phyloP scores from a whole-genome alignment of 1,284 basidiomycete genomes.

The Leccinum insigne region DNA sequence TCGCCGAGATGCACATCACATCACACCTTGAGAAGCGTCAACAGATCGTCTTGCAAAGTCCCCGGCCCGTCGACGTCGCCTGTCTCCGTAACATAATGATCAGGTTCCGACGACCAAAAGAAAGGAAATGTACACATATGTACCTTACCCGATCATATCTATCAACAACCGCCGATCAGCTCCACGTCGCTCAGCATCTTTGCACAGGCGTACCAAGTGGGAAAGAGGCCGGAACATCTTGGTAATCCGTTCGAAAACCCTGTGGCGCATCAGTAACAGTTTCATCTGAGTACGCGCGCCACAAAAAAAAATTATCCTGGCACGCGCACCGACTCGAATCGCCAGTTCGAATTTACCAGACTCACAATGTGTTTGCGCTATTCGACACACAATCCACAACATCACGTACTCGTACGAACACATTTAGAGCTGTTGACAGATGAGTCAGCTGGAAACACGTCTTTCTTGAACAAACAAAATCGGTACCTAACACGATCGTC shows the following conservation, averaged over 20 bases:
- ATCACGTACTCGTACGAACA: conserved; percentile 71
- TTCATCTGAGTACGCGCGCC: neutral
- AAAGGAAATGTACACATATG: conserved; percentile 15
- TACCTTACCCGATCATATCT: conserved; percentile 82
- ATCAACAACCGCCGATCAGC: conserved; percentile 64
- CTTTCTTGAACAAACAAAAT: no score
- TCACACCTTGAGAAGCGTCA: no score
- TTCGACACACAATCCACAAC: no score
- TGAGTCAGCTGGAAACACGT: neutral
- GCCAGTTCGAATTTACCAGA: no score
- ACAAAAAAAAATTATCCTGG: no score
- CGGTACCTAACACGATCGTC: no score
- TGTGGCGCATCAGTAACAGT: conserved; percentile 30
- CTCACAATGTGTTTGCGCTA: no score
- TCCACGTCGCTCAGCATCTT: conserved; percentile 76
- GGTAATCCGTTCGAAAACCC: conserved; percentile 88
- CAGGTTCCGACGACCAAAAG: neutral
- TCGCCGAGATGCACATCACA: no score
- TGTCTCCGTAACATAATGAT: conserved; percentile 1
- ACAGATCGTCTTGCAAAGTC: conserved; percentile 27
- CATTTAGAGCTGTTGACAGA: conserved; percentile 70
- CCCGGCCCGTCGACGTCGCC: conserved; percentile 46
- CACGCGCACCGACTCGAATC: no score
- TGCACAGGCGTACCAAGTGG: conserved; percentile 80
- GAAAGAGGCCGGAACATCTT: conserved; percentile 79